These are phyloP conservation scores for Wickerhamomyces strasburgensis DNA, from an alignment of 805 yeast species.

Conservation along the genomic window DNA sequence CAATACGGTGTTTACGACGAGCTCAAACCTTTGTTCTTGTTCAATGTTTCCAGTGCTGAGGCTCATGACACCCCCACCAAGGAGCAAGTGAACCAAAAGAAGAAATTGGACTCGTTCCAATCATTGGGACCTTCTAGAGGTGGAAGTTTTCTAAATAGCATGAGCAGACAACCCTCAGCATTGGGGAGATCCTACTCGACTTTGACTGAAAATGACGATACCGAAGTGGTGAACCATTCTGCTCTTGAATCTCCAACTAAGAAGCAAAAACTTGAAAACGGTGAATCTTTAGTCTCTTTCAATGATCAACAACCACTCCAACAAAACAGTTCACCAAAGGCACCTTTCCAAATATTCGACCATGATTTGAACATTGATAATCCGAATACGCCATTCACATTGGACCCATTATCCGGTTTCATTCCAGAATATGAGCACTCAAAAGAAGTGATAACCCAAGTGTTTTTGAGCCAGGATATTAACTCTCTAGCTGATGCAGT, in stretches of 20 bases:
- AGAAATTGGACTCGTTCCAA: constrained; percentile 17
- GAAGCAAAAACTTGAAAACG: constrained; percentile 23
- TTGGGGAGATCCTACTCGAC: constrained; percentile 26
- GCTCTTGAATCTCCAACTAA: constrained; percentile 34
- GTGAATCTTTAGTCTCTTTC: neutral
- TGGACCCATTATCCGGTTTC: constrained; percentile 38
- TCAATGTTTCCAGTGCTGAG: constrained; percentile 33
- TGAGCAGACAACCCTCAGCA: constrained; percentile 21
- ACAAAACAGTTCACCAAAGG: neutral
- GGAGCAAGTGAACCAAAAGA: constrained; percentile 37
- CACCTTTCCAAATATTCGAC: constrained; percentile 25
- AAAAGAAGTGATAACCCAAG: constrained; percentile 42
- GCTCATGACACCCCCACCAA: constrained; percentile 42
- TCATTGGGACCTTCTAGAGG: constrained; percentile 7
- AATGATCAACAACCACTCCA: neutral
- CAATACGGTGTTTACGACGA: constrained; percentile 57
- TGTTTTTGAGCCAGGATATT: constrained; percentile 42
- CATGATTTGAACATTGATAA: constrained; percentile 36
- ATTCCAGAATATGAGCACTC: constrained; percentile 34
- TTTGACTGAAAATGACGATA: constrained; percentile 30
- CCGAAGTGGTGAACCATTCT: constrained; percentile 4
- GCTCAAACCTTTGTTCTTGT: constrained; percentile 57
- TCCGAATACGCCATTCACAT: constrained; percentile 42
- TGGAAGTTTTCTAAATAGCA: constrained; percentile 12
- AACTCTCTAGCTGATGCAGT: constrained; percentile 28